Base-by-base conservation (phyloP, 192 early-diverging fungal species). In the Ramicandelaber brevisporus region DNA sequence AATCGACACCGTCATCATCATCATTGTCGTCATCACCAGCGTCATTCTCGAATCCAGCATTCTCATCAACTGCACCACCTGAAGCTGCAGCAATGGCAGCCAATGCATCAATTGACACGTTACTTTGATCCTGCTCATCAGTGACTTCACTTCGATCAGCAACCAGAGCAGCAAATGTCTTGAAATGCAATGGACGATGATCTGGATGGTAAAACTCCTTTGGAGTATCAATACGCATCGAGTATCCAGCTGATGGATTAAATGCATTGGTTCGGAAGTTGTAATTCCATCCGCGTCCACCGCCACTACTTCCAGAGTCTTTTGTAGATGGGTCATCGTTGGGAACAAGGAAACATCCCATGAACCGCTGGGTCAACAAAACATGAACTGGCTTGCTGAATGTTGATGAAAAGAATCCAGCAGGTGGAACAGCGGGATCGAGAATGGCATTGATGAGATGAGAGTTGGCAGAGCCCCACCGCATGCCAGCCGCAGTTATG, bases 231-330 rank as follows among this genome's bases (percentile, higher is more conserved):
- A 98, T 53, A 23, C 67, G 70, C 30, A 95, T n/a, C n/a, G 46
- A 4, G 57, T 53, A 39, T 98, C 95, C 39, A 78, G 78, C 92
- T 95, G 95, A 29, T 84, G 80, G 0, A 72, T 60, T 14, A 74
- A 66, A 39, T 87, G 82, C 34, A 70, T 73, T 6, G 92, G 78
- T 6, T 88, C 92, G 85, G 50, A 98, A 92, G 54, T 86, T 86
- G 53, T 92, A 95, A 53, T 98, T 98, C 92, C 92, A 98, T 31
- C 92, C 54, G 20, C 78, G 80, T n/a, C n/a, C n/a, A n/a, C n/a
- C n/a, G n/a, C n/a, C n/a, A n/a, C n/a, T n/a, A n/a, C n/a, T n/a
- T n/a, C n/a, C n/a, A n/a, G n/a, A n/a, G n/a, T n/a, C n/a, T n/a
- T n/a, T n/a, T n/a, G n/a, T n/a, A n/a, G n/a, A n/a, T n/a, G n/a